phyloP scores from a whole-genome alignment of 2,329 filamentous ascomycete species.

The Aspergillus versicolor region DNA sequence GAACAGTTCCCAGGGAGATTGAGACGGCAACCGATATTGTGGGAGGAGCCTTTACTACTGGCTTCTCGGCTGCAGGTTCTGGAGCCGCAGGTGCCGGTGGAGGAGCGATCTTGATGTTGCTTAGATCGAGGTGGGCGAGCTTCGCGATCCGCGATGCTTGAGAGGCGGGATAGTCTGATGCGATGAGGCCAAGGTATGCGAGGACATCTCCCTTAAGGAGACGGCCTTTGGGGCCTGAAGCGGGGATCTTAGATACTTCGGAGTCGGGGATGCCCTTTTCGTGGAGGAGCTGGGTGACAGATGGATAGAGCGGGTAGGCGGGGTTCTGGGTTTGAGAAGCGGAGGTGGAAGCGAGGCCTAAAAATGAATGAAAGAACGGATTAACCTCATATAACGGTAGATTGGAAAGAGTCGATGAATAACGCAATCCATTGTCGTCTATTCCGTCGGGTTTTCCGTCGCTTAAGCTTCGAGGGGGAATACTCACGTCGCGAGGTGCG shows the following conservation, averaged over 20 bases:
- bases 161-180: conserved; percentile 67
- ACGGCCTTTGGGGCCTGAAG: conserved; percentile 82
- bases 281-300: conserved; percentile 78
- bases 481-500: conserved; percentile 36
- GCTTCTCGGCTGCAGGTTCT: conserved; percentile 35
- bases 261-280: conserved; percentile 73
- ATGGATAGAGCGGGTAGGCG: conserved; percentile 62
- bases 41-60: conserved; percentile 28
- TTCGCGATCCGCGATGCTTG: conserved; percentile 71
- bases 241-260: conserved; percentile 76
- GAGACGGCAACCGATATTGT: conserved; percentile 61
- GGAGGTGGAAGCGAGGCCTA: conserved; percentile 38
- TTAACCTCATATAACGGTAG: conserved; percentile 7
- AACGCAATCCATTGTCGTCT: neutral
- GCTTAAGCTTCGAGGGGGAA: conserved; percentile 8
- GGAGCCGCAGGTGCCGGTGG: conserved; percentile 27
- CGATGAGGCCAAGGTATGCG: conserved; percentile 79
- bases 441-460: neutral
- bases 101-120: conserved; percentile 80
- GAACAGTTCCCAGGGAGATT: conserved; percentile 74
- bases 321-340: conserved; percentile 40
- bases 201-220: conserved; percentile 95
- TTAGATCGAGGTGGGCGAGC: conserved; percentile 82
- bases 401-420: neutral
- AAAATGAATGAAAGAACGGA: neutral